phyloP scores from a whole-genome alignment of 176 grass and related monocot species.

The Triticum turgidum region DNA sequence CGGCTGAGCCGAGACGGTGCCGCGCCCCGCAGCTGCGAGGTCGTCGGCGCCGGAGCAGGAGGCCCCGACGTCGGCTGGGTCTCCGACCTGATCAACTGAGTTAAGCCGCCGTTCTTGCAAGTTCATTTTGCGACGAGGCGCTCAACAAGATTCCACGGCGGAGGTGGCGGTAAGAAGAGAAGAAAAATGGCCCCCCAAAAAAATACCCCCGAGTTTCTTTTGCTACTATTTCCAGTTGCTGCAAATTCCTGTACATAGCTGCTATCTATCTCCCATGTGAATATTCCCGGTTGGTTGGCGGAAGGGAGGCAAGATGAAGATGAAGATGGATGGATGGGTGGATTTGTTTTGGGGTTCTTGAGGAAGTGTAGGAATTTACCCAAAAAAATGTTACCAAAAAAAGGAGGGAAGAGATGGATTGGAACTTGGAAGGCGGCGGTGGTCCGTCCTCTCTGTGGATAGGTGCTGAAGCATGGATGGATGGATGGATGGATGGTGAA shows the following conservation, averaged over 20 bases:
- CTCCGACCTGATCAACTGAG: slow-evolving; percentile 75
- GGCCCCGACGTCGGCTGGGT: slow-evolving; percentile 75
- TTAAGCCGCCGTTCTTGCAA: background rate
- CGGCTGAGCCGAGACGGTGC: slow-evolving; percentile 56
- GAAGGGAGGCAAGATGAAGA: slow-evolving; percentile 29
- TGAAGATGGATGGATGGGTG: slow-evolving; percentile 18
- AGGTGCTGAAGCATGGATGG: background rate
- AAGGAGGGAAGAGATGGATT: background rate
- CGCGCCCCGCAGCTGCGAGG: background rate
- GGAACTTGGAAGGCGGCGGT: background rate
- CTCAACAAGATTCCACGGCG: background rate
- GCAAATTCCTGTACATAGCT: slow-evolving; percentile 49
- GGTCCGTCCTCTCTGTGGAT: slow-evolving; percentile 4
- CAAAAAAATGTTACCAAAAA: slow-evolving; percentile 13
- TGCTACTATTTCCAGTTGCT: slow-evolving; percentile 30
- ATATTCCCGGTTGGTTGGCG: slow-evolving; percentile 41
- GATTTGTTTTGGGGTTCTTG: slow-evolving; percentile 81
- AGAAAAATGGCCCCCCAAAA: background rate
- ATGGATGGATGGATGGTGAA: background rate
- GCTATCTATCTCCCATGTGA: slow-evolving; percentile 30
- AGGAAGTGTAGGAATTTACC: slow-evolving; percentile 30
- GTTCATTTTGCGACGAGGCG: background rate
- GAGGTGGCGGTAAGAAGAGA: slow-evolving; percentile 8
- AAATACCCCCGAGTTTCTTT: background rate
- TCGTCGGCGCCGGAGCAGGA: background rate